These are phyloP conservation scores for Botryotinia convoluta DNA, from an alignment of 2,329 filamentous ascomycete genomes.

Conservation along the genomic window DNA sequence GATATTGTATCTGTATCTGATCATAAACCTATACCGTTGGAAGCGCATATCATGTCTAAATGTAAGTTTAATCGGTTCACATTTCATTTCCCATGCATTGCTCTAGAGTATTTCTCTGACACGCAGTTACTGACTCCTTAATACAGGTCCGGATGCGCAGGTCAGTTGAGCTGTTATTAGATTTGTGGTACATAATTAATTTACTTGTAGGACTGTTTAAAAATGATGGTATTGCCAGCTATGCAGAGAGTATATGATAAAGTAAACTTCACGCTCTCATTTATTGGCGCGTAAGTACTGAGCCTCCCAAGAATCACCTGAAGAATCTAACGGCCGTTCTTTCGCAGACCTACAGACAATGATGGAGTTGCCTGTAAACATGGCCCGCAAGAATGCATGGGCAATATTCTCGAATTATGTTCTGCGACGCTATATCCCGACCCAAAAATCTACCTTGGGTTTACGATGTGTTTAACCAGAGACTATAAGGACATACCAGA, in stretches of 20 bases:
- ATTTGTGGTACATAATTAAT: not conserved
- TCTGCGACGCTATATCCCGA: constrained; percentile 79
- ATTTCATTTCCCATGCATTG: not conserved
- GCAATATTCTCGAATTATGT: constrained; percentile 93
- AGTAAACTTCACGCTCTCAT: constrained; percentile 88
- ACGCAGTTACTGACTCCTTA: not conserved
- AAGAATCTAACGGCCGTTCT: constrained; percentile 17
- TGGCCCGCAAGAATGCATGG: constrained; percentile 85
- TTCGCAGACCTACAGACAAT: constrained; percentile 60
- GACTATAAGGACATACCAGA: constrained; percentile 77
- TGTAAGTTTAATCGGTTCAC: not conserved
- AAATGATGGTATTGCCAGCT: constrained; percentile 74
- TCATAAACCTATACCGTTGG: constrained; percentile 63
- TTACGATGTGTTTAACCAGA: constrained; percentile 82
- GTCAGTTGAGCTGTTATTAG: constrained; percentile 38
- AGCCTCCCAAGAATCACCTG: constrained; percentile 30
- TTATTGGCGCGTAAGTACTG: constrained; percentile 68
- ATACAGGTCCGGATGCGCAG: constrained; percentile 76
- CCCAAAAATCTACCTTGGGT: constrained; percentile 85
- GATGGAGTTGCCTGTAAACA: constrained; percentile 87
- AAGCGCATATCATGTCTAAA: constrained; percentile 97
- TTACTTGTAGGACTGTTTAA: constrained; percentile 66
- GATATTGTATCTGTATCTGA: not conserved
- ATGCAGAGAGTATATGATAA: constrained; percentile 82
- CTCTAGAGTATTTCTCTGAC: not conserved